Percentiles rank a stretch among this genome's conserved stretches.
Conservation (phyloP, 2,329 filamentous ascomycete species). For the Stromatinia cepivora region DNA sequence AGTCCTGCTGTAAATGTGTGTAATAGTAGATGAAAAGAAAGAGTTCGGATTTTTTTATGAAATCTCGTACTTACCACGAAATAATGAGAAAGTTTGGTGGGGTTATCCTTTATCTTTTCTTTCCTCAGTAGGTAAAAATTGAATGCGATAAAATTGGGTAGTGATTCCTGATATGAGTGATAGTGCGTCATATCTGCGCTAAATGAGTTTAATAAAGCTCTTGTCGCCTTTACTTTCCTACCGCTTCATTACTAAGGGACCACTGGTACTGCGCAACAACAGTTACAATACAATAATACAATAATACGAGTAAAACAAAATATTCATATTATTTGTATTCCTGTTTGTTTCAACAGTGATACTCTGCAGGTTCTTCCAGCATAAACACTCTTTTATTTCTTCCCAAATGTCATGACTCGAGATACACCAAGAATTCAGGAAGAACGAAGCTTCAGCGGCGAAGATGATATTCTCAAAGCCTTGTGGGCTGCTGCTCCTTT, state of each 20-base stretch:
- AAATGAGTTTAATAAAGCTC: not conserved
- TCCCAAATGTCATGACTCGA: slow-evolving; percentile 51
- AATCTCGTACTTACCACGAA: too few species aligned
- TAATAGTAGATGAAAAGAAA: too few species aligned
- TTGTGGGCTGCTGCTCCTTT: slow-evolving; percentile 64
- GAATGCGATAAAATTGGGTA: not conserved
- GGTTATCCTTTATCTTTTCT: slow-evolving; percentile 9
- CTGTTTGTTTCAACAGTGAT: slow-evolving; percentile 8
- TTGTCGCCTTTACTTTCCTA: not conserved
- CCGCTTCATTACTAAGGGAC: not conserved
- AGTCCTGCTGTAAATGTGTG: too few species aligned
- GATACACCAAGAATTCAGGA: slow-evolving; percentile 42
- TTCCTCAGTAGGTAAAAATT: not conserved
- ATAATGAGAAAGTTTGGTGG: not conserved
- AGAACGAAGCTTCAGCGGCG: slow-evolving; percentile 28
- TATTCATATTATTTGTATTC: not conserved
- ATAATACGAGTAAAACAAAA: not conserved
- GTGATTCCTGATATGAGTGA: not conserved
- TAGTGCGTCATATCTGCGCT: slow-evolving; percentile 13
- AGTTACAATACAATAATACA: not conserved
- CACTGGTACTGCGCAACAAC: not conserved
- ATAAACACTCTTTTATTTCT: not conserved
- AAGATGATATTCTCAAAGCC: slow-evolving; percentile 49
- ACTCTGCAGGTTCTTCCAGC: not conserved
- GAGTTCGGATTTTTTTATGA: too few species aligned